Conservation (phyloP, 345 rosid species). For the Erodium maritimum region DNA sequence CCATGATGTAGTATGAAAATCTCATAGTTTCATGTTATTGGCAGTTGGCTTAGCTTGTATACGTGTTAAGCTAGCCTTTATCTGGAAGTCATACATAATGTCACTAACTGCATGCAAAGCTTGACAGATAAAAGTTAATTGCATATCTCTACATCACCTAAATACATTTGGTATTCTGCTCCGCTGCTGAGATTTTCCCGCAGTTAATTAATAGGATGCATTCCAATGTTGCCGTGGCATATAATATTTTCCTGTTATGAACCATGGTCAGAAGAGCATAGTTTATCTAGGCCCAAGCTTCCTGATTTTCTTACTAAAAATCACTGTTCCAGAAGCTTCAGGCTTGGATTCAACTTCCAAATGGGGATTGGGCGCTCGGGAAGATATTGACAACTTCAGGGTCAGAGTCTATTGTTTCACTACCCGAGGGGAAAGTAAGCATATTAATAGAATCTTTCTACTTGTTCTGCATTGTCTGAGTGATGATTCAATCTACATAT, state of each 20-base stretch:
- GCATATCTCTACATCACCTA: neutral
- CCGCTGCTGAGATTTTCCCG: neutral
- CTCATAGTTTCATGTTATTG: neutral
- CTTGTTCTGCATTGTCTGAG: constrained; percentile 6
- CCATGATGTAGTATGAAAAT: neutral
- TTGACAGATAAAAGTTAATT: neutral
- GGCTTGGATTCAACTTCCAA: constrained; percentile 75
- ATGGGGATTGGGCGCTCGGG: constrained; percentile 83
- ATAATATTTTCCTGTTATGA: neutral
- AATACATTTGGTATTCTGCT: neutral
- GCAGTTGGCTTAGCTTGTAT: neutral
- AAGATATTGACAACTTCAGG: constrained; percentile 59
- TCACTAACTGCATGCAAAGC: neutral
- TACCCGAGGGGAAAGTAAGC: constrained; percentile 75
- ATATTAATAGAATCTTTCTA: constrained; percentile 5
- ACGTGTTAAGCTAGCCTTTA: neutral
- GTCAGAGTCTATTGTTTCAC: constrained; percentile 50
- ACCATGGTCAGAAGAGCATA: neutral
- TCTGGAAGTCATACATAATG: neutral
- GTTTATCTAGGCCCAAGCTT: neutral
- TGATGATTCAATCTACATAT: constrained; percentile 9
- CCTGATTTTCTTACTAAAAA: constrained; percentile 13
- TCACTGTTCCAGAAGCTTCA: constrained; percentile 56
- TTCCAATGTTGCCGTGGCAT: neutral
- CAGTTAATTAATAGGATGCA: neutral